phyloP scores from a whole-genome alignment of 2,329 filamentous ascomycete species.

The Teratosphaeria pseudoeucalypti region DNA sequence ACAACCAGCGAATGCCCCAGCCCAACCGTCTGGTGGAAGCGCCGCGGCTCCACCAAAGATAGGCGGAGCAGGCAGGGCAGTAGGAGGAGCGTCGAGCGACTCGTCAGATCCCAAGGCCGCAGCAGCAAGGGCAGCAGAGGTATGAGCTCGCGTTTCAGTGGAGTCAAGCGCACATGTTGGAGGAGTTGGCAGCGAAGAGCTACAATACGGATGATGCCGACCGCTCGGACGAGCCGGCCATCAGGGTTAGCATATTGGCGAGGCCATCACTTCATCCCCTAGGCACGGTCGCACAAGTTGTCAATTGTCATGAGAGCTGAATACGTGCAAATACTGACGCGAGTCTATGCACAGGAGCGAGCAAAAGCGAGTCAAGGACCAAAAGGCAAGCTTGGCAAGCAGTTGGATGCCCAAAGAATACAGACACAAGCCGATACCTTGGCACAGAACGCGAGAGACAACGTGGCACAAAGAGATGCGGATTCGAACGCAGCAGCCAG shows the following conservation, averaged over 20 bases:
- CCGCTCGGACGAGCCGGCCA: background rate
- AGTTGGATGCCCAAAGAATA: slow-evolving; percentile 66
- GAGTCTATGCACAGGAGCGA: slow-evolving; percentile 46
- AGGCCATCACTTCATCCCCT: no score
- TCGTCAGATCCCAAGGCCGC: slow-evolving; percentile 53
- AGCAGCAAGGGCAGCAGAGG: slow-evolving; percentile 77
- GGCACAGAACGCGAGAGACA: slow-evolving; percentile 56
- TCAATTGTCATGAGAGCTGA: background rate
- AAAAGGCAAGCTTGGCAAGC: slow-evolving; percentile 58
- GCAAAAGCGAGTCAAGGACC: slow-evolving; percentile 45
- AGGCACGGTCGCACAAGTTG: background rate
- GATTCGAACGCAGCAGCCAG: slow-evolving; percentile 51
- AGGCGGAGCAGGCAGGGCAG: slow-evolving; percentile 26
- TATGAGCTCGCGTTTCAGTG: slow-evolving; percentile 26
- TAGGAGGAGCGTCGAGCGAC: slow-evolving; percentile 42
- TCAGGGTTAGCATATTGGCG: no score
- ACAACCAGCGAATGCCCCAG: slow-evolving; percentile 33
- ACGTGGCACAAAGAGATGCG: slow-evolving; percentile 55
- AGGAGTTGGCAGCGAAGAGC: no score
- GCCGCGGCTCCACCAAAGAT: slow-evolving; percentile 30
- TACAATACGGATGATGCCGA: no score
- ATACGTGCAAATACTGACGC: background rate
- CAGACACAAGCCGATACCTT: slow-evolving; percentile 60
- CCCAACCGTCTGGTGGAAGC: slow-evolving; percentile 30
- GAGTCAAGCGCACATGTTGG: no score